These are phyloP conservation scores for Amanita subjunquillea DNA, from an alignment of 768 basidiomycete genomes.

Conservation along the genomic window DNA sequence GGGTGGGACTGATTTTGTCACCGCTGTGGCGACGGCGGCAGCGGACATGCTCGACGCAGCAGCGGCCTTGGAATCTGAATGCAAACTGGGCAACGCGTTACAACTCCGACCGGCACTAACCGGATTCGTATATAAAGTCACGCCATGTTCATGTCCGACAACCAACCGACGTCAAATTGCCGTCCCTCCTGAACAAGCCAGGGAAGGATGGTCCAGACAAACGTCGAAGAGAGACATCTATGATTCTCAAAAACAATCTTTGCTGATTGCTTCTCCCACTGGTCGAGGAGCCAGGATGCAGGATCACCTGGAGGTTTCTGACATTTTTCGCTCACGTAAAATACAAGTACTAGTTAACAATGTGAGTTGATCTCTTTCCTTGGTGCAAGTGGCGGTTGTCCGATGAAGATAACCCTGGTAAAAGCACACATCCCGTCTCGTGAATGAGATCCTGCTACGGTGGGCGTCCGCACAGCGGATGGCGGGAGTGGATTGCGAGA, in stretches of 20 bases:
- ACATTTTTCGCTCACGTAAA: conserved; percentile 2
- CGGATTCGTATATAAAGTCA: conserved; percentile 20
- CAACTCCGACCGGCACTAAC: conserved; percentile 15
- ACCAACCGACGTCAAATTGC: conserved; percentile 72
- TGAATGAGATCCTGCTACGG: conserved; percentile 10
- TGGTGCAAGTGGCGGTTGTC: conserved; percentile 18
- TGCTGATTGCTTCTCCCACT: conserved; percentile 83
- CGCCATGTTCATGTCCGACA: conserved; percentile 12
- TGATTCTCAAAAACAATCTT: conserved; percentile 83
- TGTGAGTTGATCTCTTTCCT: conserved; percentile 10
- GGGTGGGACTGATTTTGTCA: conserved; percentile 18
- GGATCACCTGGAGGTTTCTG: conserved; percentile 74
- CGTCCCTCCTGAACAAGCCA: conserved; percentile 39
- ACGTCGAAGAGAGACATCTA: conserved; percentile 57
- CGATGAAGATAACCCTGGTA: conserved; percentile 85
- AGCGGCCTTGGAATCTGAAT: too few species aligned
- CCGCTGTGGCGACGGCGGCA: conserved; percentile 10
- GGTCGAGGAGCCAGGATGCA: conserved; percentile 87
- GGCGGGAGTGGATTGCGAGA: conserved; percentile 67
- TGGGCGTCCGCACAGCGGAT: conserved; percentile 17
- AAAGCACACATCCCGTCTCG: conserved; percentile 64
- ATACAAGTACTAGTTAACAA: conserved; percentile 15
- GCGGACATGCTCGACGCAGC: not conserved
- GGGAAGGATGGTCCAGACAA: conserved; percentile 85
- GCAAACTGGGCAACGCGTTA: not conserved